Percentiles rank a stretch among this genome's conserved stretches.
Evolutionary conservation across 345 rosid genomes (phyloP).

Genomic region (Arabis alpina): DNA sequence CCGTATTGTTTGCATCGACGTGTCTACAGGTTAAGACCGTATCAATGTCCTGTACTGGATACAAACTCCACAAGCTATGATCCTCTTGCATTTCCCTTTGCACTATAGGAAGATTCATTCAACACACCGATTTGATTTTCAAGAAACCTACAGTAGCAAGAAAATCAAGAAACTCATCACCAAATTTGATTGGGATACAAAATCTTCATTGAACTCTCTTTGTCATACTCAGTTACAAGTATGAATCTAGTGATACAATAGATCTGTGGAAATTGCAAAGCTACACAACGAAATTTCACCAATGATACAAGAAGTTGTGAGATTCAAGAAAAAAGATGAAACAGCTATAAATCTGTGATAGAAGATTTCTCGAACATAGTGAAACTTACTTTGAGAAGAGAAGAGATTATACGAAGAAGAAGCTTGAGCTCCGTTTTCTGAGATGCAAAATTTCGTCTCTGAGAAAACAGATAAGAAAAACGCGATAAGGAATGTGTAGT

Average conservation of each 20-base stretch:
- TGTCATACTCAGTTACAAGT: not conserved
- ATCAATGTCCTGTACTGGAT: constrained; percentile 39
- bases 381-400: not conserved
- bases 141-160: not conserved
- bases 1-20: constrained; percentile 11
- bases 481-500: constrained; percentile 39
- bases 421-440: not conserved
- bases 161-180: constrained; percentile 1
- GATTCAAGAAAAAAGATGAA: too few relatives aligned
- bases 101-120: constrained; percentile 37
- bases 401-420: not conserved
- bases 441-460: not conserved
- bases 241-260: not conserved
- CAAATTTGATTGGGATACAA: constrained; percentile 4
- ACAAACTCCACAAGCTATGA: constrained; percentile 31
- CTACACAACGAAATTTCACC: not conserved
- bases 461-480: not conserved
- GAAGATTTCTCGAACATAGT: not conserved
- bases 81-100: constrained; percentile 9
- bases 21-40: constrained; percentile 28
- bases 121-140: not conserved
- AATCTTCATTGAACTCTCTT: not conserved
- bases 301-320: not conserved
- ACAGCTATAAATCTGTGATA: too few relatives aligned
- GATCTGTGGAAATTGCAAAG: not conserved